Conservation (phyloP, 2,329 filamentous ascomycete genomes). For the Pseudocercospora macadamiae region DNA sequence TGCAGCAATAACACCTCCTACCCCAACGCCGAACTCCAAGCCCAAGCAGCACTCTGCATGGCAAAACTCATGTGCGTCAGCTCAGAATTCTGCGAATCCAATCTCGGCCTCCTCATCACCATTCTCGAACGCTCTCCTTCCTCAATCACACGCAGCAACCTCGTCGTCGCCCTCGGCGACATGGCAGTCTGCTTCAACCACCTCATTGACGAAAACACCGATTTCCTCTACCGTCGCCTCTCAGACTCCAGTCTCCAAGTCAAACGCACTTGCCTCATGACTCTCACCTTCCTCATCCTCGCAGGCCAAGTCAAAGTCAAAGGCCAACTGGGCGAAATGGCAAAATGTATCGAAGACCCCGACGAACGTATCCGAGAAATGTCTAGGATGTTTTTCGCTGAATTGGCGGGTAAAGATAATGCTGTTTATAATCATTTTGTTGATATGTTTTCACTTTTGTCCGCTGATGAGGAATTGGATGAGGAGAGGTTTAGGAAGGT, state of each 20-base stretch:
- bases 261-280: slow-evolving; percentile 98
- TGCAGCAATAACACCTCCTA: slow-evolving; percentile 94
- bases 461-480: slow-evolving; percentile 75
- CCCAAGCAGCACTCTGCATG: slow-evolving; percentile 88
- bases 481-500: slow-evolving; percentile 87
- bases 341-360: slow-evolving; percentile 95
- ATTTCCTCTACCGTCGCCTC: slow-evolving; percentile 91
- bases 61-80: slow-evolving; percentile 99
- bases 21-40: slow-evolving; percentile 85
- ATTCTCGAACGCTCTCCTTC: slow-evolving; percentile 95
- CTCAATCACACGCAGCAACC: slow-evolving; percentile 90
- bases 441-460: slow-evolving; percentile 95
- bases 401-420: slow-evolving; percentile 96
- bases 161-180: slow-evolving; percentile 93
- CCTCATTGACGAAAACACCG: slow-evolving; percentile 97
- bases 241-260: slow-evolving; percentile 87
- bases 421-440: slow-evolving; percentile 99
- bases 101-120: slow-evolving; percentile 90
- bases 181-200: slow-evolving; percentile 99
- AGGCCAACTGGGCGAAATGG: slow-evolving; percentile 97
- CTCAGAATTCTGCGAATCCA: slow-evolving; percentile 91
- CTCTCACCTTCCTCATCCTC: slow-evolving; percentile 92
- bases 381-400: slow-evolving; percentile 97
- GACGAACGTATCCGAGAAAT: slow-evolving; percentile 93
- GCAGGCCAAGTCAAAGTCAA: slow-evolving; percentile 99